Evolutionary conservation across 768 basidiomycete genomes (phyloP).

Genomic region (Leccinum fibrillosum): DNA sequence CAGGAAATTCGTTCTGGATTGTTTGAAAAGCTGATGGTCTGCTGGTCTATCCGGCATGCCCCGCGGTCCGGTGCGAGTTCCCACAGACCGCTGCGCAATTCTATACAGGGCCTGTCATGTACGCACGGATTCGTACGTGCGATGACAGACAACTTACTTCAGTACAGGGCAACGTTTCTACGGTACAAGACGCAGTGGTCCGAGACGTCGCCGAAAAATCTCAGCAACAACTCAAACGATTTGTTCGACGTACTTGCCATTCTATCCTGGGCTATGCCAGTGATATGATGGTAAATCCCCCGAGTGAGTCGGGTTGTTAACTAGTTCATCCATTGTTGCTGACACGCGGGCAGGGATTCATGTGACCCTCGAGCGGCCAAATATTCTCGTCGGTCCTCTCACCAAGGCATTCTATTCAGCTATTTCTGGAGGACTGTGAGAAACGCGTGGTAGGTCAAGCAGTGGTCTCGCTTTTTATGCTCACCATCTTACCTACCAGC

Average conservation of each 20-base stretch:
- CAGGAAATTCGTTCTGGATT: too few species aligned
- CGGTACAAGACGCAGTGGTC: background rate
- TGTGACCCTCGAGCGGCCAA: constrained; percentile 2
- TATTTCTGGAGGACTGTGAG: background rate
- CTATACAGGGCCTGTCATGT: background rate
- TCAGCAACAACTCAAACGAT: background rate
- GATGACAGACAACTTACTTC: background rate
- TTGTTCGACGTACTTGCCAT: background rate
- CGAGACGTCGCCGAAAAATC: background rate
- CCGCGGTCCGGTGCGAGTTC: background rate
- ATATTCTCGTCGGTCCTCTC: background rate
- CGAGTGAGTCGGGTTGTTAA: background rate
- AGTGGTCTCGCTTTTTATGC: background rate
- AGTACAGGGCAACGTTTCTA: background rate
- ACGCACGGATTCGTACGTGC: background rate
- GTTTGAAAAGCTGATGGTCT: background rate
- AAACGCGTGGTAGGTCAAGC: background rate
- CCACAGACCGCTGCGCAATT: background rate
- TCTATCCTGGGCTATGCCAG: background rate
- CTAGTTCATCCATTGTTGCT: background rate
- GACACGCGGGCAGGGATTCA: background rate
- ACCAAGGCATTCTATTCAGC: background rate
- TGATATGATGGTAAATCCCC: background rate
- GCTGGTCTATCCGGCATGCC: background rate
- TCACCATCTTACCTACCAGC: background rate